A percentile compares a stretch with the other conserved stretches of the same genome.
phyloP scores from a whole-genome alignment of 768 basidiomycete genomes.

The Suillus subaureus region DNA sequence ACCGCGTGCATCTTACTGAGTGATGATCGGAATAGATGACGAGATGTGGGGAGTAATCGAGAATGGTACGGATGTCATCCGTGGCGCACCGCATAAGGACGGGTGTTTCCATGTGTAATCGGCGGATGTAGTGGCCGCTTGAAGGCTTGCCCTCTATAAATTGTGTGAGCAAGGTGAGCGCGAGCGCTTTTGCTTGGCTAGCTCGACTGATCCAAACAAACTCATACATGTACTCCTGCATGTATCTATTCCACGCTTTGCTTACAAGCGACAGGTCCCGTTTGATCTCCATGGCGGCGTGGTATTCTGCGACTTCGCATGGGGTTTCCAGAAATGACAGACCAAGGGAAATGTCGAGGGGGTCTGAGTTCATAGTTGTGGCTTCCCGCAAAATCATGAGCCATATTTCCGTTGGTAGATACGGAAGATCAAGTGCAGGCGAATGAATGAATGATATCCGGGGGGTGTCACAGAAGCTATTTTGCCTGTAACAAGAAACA shows the following conservation, averaged over 20 bases:
- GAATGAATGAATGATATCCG: constrained; percentile 26
- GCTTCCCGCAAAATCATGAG: constrained; percentile 64
- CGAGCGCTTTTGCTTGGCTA: constrained; percentile 49
- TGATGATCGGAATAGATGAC: constrained; percentile 65
- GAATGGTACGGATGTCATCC: constrained; percentile 65
- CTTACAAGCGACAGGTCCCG: constrained; percentile 54
- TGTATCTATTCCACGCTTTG: constrained; percentile 54
- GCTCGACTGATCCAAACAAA: constrained; percentile 69
- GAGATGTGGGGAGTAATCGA: constrained; percentile 63
- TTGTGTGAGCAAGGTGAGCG: constrained; percentile 45
- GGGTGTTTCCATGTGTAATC: constrained; percentile 72
- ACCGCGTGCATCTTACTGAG: constrained; percentile 59
- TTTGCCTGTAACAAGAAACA: constrained; percentile 9
- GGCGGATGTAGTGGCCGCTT: constrained; percentile 55
- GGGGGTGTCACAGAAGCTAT: constrained; percentile 7
- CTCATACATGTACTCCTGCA: constrained; percentile 62
- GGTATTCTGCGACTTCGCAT: constrained; percentile 47
- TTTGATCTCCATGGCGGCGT: constrained; percentile 50
- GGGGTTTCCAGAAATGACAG: constrained; percentile 61
- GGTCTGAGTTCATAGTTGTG: constrained; percentile 45
- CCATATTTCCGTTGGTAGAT: constrained; percentile 68
- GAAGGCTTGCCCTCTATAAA: constrained; percentile 38
- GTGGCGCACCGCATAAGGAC: constrained; percentile 64
- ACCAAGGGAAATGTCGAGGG: constrained; percentile 48
- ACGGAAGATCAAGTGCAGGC: constrained; percentile 39